Conservation (phyloP, 2,329 filamentous ascomycete species). For the Colletotrichum falcatum region DNA sequence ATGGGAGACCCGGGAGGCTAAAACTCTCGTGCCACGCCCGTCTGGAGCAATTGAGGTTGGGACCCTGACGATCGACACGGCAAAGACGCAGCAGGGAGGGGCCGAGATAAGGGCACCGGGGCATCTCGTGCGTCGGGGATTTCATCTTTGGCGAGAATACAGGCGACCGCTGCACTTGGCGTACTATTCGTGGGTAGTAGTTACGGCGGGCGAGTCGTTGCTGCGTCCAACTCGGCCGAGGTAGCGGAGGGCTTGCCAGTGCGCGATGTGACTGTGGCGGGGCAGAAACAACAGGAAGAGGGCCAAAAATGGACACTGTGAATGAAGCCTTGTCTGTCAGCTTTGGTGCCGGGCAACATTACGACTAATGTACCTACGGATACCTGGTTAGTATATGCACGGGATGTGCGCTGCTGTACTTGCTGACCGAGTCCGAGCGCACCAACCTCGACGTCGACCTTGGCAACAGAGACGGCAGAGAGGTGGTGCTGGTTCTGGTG, state of each 20-base stretch:
- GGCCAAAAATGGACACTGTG: not conserved
- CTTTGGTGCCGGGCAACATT: not conserved
- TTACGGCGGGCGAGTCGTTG: not conserved
- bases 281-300: not conserved
- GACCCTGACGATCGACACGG: too few species aligned
- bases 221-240: not conserved
- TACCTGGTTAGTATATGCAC: too few species aligned
- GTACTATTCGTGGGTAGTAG: too few species aligned
- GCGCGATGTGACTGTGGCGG: constrained; percentile 10
- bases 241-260: not conserved
- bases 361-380: not conserved
- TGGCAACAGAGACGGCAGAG: not conserved
- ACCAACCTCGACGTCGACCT: not conserved
- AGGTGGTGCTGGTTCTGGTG: too few species aligned
- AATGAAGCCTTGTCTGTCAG: not conserved
- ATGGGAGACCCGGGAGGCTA: not conserved
- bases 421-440: not conserved
- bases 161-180: too few species aligned
- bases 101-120: not conserved
- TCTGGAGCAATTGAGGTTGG: not conserved
- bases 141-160: not conserved
- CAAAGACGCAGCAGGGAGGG: not conserved
- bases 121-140: constrained; percentile 15
- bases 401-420: too few species aligned
- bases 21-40: not conserved